Percentiles rank a stretch among this genome's conserved stretches.
Conservation (phyloP, 192 early-diverging fungal species). For the Coemansia sp. region DNA sequence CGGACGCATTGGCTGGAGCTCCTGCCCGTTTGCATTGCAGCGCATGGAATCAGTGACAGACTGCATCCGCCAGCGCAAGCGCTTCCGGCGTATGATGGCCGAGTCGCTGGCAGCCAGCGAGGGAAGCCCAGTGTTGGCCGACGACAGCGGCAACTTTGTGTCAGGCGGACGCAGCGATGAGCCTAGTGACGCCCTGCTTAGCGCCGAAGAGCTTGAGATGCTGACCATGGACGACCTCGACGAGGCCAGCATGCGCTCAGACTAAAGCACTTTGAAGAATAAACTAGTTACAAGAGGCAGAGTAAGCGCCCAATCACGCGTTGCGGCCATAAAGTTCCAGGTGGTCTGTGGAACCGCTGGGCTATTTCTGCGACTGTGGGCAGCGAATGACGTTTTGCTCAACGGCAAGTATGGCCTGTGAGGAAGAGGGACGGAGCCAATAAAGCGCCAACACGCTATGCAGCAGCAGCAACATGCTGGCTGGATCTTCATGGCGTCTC, state of each 20-base stretch:
- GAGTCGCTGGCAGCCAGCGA: conserved; percentile 30
- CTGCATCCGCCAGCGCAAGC: conserved; percentile 34
- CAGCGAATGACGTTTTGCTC: conserved; percentile 4
- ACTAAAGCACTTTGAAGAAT: neutral
- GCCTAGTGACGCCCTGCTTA: neutral
- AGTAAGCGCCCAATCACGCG: neutral
- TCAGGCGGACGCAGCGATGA: neutral
- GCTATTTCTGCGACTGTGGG: conserved; percentile 7
- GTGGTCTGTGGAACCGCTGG: conserved; percentile 13
- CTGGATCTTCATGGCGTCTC: conserved; percentile 5
- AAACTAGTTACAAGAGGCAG: neutral
- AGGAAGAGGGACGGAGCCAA: conserved; percentile 6
- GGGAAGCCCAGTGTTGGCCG: conserved; percentile 14
- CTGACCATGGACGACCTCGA: conserved; percentile 25
- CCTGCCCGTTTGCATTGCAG: conserved; percentile 32
- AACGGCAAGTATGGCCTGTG: neutral
- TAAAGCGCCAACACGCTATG: neutral
- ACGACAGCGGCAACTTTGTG: neutral
- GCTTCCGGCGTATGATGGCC: conserved; percentile 39
- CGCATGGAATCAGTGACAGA: conserved; percentile 36
- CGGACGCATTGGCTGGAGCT: conserved; percentile 46
- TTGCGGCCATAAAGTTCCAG: neutral
- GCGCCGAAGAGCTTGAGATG: conserved; percentile 34
- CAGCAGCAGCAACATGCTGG: conserved; percentile 1
- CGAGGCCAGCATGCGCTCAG: neutral